A percentile compares a stretch with the other conserved stretches of the same genome.
Conservation (phyloP, 23 red algal species). For the Cyanidium caldarium region DNA sequence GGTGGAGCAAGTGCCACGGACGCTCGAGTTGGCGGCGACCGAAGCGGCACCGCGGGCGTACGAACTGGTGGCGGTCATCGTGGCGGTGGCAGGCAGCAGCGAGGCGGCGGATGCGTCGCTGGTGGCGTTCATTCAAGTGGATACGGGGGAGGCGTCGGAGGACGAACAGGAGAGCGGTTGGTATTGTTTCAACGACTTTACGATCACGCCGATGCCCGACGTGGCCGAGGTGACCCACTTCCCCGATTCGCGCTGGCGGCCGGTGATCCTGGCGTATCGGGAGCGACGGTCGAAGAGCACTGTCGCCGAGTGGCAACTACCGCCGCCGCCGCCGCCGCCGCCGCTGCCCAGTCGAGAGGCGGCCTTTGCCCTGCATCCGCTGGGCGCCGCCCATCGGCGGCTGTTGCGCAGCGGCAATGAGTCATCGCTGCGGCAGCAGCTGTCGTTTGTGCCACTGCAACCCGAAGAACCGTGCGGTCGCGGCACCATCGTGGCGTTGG, state of each 20-base stretch:
- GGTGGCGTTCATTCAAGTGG: constrained; percentile 23
- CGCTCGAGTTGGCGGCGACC: background rate
- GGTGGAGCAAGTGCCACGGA: background rate
- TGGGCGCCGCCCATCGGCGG: background rate
- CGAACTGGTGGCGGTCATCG: constrained; percentile 42
- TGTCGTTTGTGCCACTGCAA: background rate
- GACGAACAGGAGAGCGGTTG: constrained; percentile 3
- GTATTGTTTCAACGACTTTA: constrained; percentile 95
- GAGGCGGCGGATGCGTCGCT: background rate
- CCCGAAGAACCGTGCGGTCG: constrained; percentile 20
- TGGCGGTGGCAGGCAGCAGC: constrained; percentile 2
- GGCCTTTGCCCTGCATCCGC: background rate
- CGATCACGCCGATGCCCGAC: constrained; percentile 40
- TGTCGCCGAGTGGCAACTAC: background rate
- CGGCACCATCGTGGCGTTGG: constrained; percentile 54
- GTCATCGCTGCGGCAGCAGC: background rate
- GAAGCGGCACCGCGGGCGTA: constrained; percentile 13
- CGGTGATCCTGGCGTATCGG: constrained; percentile 52
- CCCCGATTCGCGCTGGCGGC: constrained; percentile 39
- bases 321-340: too few species aligned
- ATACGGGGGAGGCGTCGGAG: background rate
- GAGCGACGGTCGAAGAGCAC: background rate
- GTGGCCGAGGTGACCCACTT: constrained; percentile 40
- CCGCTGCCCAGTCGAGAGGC: background rate
- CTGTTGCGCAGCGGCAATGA: background rate